These are phyloP conservation scores for Spathaspora hagerdaliae DNA, from an alignment of 805 yeast genomes.

Conservation along the genomic window DNA sequence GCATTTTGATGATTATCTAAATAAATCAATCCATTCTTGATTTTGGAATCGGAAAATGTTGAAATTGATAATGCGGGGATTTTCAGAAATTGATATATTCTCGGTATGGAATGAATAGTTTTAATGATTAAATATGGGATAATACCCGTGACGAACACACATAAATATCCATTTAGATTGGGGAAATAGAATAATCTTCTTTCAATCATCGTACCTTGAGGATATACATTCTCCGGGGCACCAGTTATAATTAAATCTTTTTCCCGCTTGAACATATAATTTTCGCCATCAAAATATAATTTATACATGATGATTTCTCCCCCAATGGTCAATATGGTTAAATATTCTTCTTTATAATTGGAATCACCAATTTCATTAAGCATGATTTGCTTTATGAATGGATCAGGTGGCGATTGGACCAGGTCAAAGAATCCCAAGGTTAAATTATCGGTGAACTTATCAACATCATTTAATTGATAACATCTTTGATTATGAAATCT, in stretches of 20 bases:
- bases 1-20: constrained; percentile 70
- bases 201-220: constrained; percentile 65
- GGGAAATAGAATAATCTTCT: constrained; percentile 60
- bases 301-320: constrained; percentile 74
- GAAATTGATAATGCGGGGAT: constrained; percentile 67
- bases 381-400: constrained; percentile 63
- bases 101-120: constrained; percentile 57
- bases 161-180: constrained; percentile 52
- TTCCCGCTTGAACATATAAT: constrained; percentile 39
- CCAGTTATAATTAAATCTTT: constrained; percentile 56
- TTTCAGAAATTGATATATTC: constrained; percentile 63
- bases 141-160: constrained; percentile 69
- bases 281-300: constrained; percentile 45
- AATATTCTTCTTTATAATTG: constrained; percentile 50
- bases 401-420: constrained; percentile 59
- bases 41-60: constrained; percentile 39
- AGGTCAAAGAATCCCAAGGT: constrained; percentile 47
- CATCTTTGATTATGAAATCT: constrained; percentile 52
- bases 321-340: constrained; percentile 72
- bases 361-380: constrained; percentile 65
- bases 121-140: constrained; percentile 69
- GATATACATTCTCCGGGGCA: constrained; percentile 75
- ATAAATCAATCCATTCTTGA: constrained; percentile 56
- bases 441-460: constrained; percentile 42
- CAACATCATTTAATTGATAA: constrained; percentile 48